Conservation (phyloP, 2,329 filamentous ascomycete species). For the Thelonectria olida region DNA sequence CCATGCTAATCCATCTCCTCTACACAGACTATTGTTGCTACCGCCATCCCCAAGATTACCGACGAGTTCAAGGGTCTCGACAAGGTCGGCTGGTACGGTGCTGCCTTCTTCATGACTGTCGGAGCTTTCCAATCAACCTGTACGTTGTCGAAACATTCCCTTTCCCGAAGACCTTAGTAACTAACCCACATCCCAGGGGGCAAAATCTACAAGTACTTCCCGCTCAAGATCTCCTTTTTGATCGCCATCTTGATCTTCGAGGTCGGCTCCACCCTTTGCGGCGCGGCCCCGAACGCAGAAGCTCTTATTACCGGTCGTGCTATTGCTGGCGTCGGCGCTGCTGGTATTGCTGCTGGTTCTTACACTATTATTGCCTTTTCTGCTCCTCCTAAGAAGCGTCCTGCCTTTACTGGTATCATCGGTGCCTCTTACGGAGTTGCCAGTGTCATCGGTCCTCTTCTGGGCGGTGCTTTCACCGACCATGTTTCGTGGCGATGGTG, state of each 20-base stretch:
- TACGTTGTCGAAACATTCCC: slow-evolving; percentile 34
- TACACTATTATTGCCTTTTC: slow-evolving; percentile 61
- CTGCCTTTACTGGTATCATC: slow-evolving; percentile 50
- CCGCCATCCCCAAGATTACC: slow-evolving; percentile 65
- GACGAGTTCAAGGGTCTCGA: slow-evolving; percentile 60
- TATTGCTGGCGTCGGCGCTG: slow-evolving; percentile 56
- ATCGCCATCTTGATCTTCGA: slow-evolving; percentile 61
- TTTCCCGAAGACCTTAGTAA: neutral
- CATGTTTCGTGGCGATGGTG: slow-evolving; percentile 51
- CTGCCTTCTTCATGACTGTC: slow-evolving; percentile 61
- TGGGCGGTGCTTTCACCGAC: slow-evolving; percentile 50
- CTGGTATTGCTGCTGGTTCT: slow-evolving; percentile 59
- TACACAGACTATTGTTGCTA: slow-evolving; percentile 63
- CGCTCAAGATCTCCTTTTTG: slow-evolving; percentile 60
- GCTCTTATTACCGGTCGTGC: slow-evolving; percentile 62
- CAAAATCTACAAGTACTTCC: slow-evolving; percentile 62
- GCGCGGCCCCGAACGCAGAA: slow-evolving; percentile 54
- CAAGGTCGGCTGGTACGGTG: slow-evolving; percentile 68
- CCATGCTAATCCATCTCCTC: slow-evolving; percentile 7
- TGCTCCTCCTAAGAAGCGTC: slow-evolving; percentile 46
- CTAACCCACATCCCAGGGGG: slow-evolving; percentile 47
- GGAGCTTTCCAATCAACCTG: slow-evolving; percentile 56
- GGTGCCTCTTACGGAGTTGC: slow-evolving; percentile 49
- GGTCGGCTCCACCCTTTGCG: slow-evolving; percentile 62
- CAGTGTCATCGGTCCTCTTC: slow-evolving; percentile 47